Evolutionary conservation across 768 basidiomycete genomes (phyloP).

Genomic region (Serpula lacrymans): DNA sequence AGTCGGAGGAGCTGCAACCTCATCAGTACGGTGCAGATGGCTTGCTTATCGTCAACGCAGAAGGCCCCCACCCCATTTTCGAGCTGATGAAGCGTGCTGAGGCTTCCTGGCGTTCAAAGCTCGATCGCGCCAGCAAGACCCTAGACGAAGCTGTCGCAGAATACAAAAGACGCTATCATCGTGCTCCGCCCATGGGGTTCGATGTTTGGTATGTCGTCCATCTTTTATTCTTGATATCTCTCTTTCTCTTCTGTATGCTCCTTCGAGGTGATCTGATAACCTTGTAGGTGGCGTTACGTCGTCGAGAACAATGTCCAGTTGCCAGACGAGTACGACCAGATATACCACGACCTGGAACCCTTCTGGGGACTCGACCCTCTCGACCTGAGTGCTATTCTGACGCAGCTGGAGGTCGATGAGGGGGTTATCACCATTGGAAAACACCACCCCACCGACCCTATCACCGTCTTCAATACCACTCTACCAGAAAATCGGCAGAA

Average conservation of each 20-base stretch:
- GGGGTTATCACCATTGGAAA: constrained; percentile 25
- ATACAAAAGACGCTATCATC: constrained; percentile 32
- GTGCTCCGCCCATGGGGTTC: constrained; percentile 38
- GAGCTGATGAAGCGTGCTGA: constrained; percentile 37
- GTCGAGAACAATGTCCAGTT: constrained; percentile 35
- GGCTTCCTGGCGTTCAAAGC: constrained; percentile 33
- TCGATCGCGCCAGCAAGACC: constrained; percentile 31
- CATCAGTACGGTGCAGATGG: constrained; percentile 27
- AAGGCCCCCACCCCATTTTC: constrained; percentile 42
- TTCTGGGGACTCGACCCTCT: constrained; percentile 35
- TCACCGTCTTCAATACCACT: constrained; percentile 15
- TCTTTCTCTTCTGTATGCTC: background rate
- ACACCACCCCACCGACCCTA: background rate
- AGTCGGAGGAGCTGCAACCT: too few relatives aligned
- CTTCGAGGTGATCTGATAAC: background rate
- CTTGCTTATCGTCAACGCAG: constrained; percentile 29
- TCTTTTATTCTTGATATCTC: background rate
- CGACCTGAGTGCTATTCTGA: constrained; percentile 16
- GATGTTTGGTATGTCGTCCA: constrained; percentile 35
- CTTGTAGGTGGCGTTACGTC: constrained; percentile 39
- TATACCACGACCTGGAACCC: constrained; percentile 32
- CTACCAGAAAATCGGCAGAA: constrained; percentile 4
- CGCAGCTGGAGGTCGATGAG: constrained; percentile 13
- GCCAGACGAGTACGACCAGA: constrained; percentile 47
- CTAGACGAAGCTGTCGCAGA: constrained; percentile 36